Evolutionary conservation across 345 rosid genomes (phyloP).

Genomic region (Clarkia xantiana): DNA sequence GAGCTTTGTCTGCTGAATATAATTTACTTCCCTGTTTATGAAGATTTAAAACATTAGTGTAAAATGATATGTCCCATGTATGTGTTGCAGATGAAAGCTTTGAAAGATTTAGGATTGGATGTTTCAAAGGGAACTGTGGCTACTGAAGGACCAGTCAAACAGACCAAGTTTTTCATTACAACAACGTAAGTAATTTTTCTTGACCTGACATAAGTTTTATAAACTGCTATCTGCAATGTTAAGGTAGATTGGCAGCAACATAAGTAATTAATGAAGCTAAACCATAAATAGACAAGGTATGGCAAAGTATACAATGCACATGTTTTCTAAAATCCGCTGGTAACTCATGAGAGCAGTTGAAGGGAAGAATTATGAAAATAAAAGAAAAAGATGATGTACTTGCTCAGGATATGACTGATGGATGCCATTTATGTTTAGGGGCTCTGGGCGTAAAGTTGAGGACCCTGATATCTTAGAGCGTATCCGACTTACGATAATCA

Average conservation of each 20-base stretch:
- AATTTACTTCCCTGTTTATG: background rate
- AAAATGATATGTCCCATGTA: background rate
- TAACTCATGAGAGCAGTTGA: too few species aligned
- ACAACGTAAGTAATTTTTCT: conserved; percentile 38
- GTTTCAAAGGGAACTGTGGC: conserved; percentile 72
- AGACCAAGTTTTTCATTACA: conserved; percentile 61
- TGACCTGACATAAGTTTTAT: background rate
- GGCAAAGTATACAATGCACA: too few species aligned
- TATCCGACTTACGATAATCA: conserved; percentile 83
- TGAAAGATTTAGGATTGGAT: conserved; percentile 81
- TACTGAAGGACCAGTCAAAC: conserved; percentile 66
- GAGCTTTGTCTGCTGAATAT: too few species aligned
- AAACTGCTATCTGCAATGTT: background rate
- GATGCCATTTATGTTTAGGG: conserved; percentile 17
- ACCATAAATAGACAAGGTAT: too few species aligned
- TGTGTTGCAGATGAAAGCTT: conserved; percentile 57
- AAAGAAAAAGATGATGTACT: too few species aligned
- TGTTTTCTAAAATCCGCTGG: too few species aligned
- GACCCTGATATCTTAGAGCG: conserved; percentile 84
- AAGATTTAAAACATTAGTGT: too few species aligned
- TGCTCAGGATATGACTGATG: background rate
- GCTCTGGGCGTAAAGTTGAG: conserved; percentile 90
- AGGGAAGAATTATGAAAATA: too few species aligned
- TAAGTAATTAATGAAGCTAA: too few species aligned
- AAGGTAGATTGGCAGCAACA: too few species aligned